Percentiles rank a stretch among this genome's conserved stretches.
phyloP scores from a whole-genome alignment of 2,329 filamentous ascomycete genomes.

The Bipolaris zeicola region DNA sequence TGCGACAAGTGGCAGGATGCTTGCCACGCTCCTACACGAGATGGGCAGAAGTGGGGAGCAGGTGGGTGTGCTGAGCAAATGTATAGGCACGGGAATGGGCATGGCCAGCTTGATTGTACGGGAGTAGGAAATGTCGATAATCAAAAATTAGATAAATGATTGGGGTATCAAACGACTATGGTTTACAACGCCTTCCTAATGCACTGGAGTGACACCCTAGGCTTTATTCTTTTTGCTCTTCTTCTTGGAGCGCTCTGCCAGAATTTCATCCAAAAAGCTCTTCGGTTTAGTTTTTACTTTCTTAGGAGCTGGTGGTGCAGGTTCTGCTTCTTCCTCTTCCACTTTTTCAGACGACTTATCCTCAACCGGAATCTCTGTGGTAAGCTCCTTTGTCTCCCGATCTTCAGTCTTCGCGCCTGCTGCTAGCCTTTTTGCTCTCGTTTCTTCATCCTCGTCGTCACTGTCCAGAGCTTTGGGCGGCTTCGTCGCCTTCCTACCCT shows the following conservation, averaged over 20 bases:
- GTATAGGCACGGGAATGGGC: conserved; percentile 62
- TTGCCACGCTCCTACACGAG: conserved; percentile 74
- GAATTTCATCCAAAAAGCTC: conserved; percentile 62
- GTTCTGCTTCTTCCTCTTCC: conserved; percentile 9
- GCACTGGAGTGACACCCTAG: not conserved
- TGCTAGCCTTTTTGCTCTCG: conserved; percentile 11
- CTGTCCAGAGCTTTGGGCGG: conserved; percentile 4
- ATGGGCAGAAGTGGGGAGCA: conserved; percentile 70
- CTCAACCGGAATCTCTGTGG: conserved; percentile 3
- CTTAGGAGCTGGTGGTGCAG: conserved; percentile 18
- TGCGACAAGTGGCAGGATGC: conserved; percentile 82
- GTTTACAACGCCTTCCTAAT: not conserved
- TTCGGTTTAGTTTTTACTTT: conserved; percentile 46
- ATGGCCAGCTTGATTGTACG: conserved; percentile 59
- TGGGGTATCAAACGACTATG: conserved; percentile 2
- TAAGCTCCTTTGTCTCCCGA: not conserved
- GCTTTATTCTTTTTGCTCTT: conserved; percentile 48
- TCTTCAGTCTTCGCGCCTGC: not conserved
- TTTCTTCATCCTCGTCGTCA: conserved; percentile 23
- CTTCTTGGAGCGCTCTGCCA: conserved; percentile 57
- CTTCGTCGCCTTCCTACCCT: conserved; percentile 26
- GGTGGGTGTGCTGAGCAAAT: conserved; percentile 90
- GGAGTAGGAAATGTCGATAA: conserved; percentile 39
- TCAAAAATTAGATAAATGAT: not conserved
- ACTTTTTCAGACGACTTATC: conserved; percentile 11